Conservation (phyloP, 208 protist genomes). For the Histomonas meleagridis region DNA sequence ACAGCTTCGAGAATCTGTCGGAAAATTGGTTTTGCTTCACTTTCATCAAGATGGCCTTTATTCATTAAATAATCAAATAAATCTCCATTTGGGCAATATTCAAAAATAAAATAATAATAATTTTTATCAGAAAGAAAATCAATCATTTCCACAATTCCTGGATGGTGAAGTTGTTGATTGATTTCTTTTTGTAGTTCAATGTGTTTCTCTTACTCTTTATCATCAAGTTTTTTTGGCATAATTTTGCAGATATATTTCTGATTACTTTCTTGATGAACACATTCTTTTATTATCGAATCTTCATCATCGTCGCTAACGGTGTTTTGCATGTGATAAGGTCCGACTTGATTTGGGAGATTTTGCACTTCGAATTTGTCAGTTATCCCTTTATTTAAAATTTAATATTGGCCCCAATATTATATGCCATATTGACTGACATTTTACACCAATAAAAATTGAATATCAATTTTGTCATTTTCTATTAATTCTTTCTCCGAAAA, state of each 20-base stretch:
- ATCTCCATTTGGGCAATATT: neutral
- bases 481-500: too few species aligned
- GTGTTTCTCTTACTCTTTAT: neutral
- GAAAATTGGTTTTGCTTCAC: neutral
- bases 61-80: neutral
- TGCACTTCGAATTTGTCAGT: too few species aligned
- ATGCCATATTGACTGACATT: too few species aligned
- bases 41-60: neutral
- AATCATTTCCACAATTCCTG: neutral
- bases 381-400: too few species aligned
- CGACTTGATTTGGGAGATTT: too few species aligned
- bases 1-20: neutral
- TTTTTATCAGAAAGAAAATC: neutral
- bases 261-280: too few species aligned
- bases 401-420: too few species aligned
- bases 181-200: neutral
- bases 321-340: too few species aligned
- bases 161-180: neutral
- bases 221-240: neutral
- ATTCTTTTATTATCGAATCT: too few species aligned
- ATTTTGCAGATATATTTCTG: conserved; percentile 1
- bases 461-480: too few species aligned
- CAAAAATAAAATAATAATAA: conserved; percentile 15
- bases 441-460: too few species aligned
- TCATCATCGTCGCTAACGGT: too few species aligned